These are phyloP conservation scores for Penicillium pancosmium DNA, from an alignment of 495 filamentous ascomycete species.

Conservation along the genomic window DNA sequence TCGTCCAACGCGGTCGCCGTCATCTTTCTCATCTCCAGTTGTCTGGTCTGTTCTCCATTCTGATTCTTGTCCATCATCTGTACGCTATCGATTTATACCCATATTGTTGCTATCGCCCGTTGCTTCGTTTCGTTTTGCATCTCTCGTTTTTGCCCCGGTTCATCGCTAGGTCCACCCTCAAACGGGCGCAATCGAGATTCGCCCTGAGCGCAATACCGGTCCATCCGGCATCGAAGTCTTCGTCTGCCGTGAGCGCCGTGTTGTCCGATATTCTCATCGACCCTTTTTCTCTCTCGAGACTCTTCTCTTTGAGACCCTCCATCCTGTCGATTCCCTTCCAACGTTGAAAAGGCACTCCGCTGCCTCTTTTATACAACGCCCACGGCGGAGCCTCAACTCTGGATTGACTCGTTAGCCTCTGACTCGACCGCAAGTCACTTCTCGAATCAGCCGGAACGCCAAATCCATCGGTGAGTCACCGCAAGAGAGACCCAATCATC, in stretches of 20 bases:
- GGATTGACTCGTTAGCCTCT: constrained; percentile 14
- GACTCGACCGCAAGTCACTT: constrained; percentile 27
- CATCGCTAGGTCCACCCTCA: background rate
- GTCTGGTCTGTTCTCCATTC: background rate
- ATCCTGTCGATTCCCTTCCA: background rate
- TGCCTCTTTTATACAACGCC: constrained; percentile 5
- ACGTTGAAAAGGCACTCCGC: constrained; percentile 5
- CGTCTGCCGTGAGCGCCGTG: background rate
- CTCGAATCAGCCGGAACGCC: constrained; percentile 21
- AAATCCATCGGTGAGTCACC: constrained; percentile 26
- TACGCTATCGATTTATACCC: constrained; percentile 1
- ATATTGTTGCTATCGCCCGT: background rate
- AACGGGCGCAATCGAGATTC: background rate
- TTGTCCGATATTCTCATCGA: background rate
- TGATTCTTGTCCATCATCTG: background rate
- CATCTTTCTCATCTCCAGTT: constrained; percentile 15
- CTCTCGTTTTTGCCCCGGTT: background rate
- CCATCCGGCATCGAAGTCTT: background rate
- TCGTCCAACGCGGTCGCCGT: constrained; percentile 32
- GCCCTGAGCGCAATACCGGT: background rate
- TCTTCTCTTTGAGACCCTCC: background rate
- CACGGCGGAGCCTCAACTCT: background rate
- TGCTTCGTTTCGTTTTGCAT: background rate
- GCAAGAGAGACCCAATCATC: constrained; percentile 21
- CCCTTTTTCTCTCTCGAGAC: background rate